Base-by-base conservation (phyloP, 2,329 filamentous ascomycete genomes). In the Zymoseptoria pseudotritici region DNA sequence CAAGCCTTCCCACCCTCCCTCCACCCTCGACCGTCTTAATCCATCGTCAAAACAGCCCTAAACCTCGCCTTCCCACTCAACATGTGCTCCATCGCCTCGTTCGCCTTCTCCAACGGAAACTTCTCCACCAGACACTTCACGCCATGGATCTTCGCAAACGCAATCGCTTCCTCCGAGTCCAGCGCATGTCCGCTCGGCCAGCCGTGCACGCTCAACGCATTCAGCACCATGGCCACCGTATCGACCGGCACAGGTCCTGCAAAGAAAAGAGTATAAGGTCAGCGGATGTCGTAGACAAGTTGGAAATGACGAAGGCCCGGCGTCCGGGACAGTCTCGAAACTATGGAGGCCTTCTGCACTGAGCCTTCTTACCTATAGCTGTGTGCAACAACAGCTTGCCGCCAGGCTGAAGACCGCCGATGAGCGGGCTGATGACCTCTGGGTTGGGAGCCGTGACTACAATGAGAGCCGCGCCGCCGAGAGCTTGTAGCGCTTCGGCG, bases 371-470 rank as follows among this genome's bases (percentile, higher is more conserved):
- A 0, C 79, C 78, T 22, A 76, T 73, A 50, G 77, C 77, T 0
- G 85, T 80, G 29, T 88, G 76, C n/a, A 85, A 74, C 17, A 88
- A 69, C 7, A 89, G 67, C 70, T 83, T 87, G 10, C 86, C 86
- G 7, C 75, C 72, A 0, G 79, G 67, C 4, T 75, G 80, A 7
- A 87, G 76, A 2, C 82, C 86, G 2, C 70, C 75, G 1, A 85
- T 72, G 26, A 89, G 69, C 3, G 78, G 77, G 1, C 76, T 68
- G 55, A 89, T 80, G 31, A 81, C 74, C 57, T 81, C 74, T 0
- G 83, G 77, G 67, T 83, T 84, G 5, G 86, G 86, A 3, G 84
- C 85, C 2, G 86, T 89, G 49, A 83, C 77, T 4, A 88, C 78
- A 59, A 89, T 82, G 56, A 86, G 72, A 2, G 78, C 77, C 0